Evolutionary conservation across 2,329 filamentous ascomycete species (phyloP), one percentile per base, ranked within the genome.

Genomic region (Ceratocystis papillata): DNA sequence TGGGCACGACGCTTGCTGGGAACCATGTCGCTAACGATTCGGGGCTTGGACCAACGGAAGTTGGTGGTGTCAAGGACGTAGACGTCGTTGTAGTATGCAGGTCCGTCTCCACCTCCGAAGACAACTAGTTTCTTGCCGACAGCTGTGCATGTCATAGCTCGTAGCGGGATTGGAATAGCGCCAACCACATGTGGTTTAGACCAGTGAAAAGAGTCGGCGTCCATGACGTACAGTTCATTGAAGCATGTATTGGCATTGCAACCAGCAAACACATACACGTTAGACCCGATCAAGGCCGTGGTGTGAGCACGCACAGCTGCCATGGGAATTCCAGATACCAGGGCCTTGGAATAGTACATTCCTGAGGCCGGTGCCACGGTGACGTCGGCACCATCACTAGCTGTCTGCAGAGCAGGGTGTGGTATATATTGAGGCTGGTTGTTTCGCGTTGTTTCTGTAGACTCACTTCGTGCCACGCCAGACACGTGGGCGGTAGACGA

Each of bases 41-140:
- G 79, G 53, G 86, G 85, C 68, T 80, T 82, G 50, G 80, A 81
- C 84, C 85, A 88, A 22, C 83, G 80, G 72, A 85, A 87, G 72
- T 84, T 88, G 68, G 85, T 78, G 25, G 85, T 88, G 72, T 88
- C 86, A n/a, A 88, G 78, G 59, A 88, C 83, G 72, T 87, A 87
- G 22, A 88, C 81, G 70, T 88, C 84, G 71, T 88, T 88, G 74
- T 88, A 88, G 74, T 88, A 88, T 28, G 83, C 81, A 0, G 85
- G 85, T 0, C 86, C 86, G 71, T 88, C 86, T 66, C 86, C 86
- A 57, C 86, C 86, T 65, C 86, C 86, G 71, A 88, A 88, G 1
- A 88, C 79, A 55, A 88, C 81, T 33, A 88, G 78, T 74, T 87
- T 87, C 77, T 87, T 87, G 70, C 84, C 84, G 22, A 88, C 84